phyloP scores from a whole-genome alignment of 352 stramenopile genomes.

The Saprolegnia parasitica region DNA sequence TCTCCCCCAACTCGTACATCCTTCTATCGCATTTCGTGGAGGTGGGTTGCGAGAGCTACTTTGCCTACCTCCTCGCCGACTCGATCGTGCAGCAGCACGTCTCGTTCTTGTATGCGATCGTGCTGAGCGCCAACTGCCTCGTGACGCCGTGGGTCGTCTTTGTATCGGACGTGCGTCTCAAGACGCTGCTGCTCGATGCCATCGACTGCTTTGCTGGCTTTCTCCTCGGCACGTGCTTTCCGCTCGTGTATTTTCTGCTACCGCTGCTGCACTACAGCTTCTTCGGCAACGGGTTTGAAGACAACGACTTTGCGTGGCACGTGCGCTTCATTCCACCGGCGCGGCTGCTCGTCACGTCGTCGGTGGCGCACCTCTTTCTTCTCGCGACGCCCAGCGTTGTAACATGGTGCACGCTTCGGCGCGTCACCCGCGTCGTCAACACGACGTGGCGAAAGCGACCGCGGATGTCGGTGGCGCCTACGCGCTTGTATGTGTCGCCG shows the following conservation, averaged over 20 bases:
- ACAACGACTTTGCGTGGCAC: neutral
- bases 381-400: neutral
- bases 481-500: neutral
- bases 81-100: neutral
- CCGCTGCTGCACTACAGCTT: slow-evolving; percentile 6
- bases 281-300: neutral
- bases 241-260: slow-evolving; percentile 7
- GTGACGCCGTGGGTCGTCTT: slow-evolving; percentile 16
- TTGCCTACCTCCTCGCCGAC: slow-evolving; percentile 3
- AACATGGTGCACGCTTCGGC: neutral
- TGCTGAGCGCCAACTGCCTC: slow-evolving; percentile 11
- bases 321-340: neutral
- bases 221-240: slow-evolving; percentile 5
- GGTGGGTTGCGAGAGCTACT: neutral
- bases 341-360: slow-evolving; percentile 6
- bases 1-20: slow-evolving; percentile 5
- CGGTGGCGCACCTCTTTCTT: neutral
- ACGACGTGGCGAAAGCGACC: neutral
- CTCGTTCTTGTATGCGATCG: neutral
- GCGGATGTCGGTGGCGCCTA: neutral
- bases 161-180: neutral
- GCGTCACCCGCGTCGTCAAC: neutral
- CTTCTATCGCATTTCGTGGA: neutral
- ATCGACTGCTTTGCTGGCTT: slow-evolving; percentile 5
- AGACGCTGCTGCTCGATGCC: neutral